A percentile compares a stretch with the other conserved stretches of the same genome.
These are phyloP conservation scores for Thalassiosira gravida DNA, from an alignment of 352 stramenopile species.

Conservation along the genomic window DNA sequence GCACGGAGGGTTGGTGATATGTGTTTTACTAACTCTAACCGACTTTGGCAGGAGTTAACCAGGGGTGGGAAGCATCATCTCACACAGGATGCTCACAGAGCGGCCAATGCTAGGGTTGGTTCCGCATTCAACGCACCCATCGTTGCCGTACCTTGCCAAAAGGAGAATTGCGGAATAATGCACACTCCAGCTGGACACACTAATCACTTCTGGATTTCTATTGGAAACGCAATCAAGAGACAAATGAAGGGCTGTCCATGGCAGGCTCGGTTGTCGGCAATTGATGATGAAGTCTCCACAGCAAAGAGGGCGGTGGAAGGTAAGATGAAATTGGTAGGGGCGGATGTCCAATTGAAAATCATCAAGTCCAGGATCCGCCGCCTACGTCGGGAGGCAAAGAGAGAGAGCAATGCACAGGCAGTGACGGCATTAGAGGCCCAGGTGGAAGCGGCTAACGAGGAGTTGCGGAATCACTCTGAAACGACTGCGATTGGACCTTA, in stretches of 20 bases:
- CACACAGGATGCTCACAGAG: no score
- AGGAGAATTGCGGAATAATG: constrained; percentile 2
- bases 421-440: neutral
- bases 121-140: neutral
- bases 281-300: neutral
- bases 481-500: neutral
- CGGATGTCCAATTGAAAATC: neutral
- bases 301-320: neutral
- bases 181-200: neutral
- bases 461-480: neutral
- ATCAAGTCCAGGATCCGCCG: neutral
- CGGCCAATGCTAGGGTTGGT: no score
- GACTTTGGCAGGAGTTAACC: no score
- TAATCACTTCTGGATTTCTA: neutral
- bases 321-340: neutral
- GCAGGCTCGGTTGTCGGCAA: neutral
- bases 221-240: neutral
- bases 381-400: neutral
- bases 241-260: neutral
- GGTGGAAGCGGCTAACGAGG: neutral
- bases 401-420: neutral
- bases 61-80: no score
- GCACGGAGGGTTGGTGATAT: no score
- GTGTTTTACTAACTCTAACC: no score
- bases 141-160: neutral